Percentiles rank a stretch among this genome's conserved stretches.
Evolutionary conservation across 192 early-diverging fungal species (phyloP).

Genomic region (Dissophora ornata): DNA sequence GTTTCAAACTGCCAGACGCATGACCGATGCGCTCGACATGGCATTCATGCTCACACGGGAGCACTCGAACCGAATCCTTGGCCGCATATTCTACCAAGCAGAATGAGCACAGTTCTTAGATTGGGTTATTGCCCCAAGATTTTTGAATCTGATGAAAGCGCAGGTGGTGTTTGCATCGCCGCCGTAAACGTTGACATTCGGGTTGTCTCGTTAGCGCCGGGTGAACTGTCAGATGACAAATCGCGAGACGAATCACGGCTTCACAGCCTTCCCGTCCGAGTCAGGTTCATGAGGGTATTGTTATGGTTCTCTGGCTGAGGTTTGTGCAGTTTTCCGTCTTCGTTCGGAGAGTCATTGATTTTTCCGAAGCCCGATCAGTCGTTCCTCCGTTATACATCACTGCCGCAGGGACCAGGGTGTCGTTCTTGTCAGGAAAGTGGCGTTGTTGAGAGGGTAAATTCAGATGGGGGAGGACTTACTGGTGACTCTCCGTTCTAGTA

Average conservation of each 20-base stretch:
- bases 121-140: no score
- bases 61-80: no score
- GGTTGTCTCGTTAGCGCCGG: background rate
- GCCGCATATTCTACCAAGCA: constrained; percentile 13
- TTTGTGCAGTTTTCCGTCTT: constrained; percentile 1
- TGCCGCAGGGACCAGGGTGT: background rate
- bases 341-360: background rate
- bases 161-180: no score
- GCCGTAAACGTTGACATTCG: no score
- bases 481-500: constrained; percentile 19
- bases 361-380: no score
- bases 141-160: no score
- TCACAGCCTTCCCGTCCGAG: background rate
- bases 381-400: background rate
- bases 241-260: constrained; percentile 13
- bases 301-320: no score
- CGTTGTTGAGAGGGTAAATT: constrained; percentile 18
- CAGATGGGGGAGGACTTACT: constrained; percentile 31
- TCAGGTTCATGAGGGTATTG: constrained; percentile 12
- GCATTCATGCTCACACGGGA: no score
- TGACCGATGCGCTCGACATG: constrained; percentile 60
- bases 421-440: constrained; percentile 16
- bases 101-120: constrained; percentile 34
- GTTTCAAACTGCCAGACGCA: constrained; percentile 81
- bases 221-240: background rate